Percentiles rank a stretch among this genome's conserved stretches.
phyloP scores from a whole-genome alignment of 2,329 filamentous ascomycete species.

The Diaporthe caulivora region DNA sequence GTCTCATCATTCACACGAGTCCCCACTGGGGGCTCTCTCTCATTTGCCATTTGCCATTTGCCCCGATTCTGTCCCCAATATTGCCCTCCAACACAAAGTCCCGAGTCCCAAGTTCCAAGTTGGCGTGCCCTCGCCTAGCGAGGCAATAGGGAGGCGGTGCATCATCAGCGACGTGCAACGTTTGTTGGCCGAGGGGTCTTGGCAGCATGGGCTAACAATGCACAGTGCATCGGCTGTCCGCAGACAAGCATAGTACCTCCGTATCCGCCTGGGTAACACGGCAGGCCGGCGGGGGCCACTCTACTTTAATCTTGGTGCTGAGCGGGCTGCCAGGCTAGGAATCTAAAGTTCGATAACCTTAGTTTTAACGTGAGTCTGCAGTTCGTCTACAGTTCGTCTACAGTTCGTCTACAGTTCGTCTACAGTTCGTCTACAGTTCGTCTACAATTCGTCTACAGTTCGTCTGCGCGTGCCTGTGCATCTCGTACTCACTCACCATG shows the following conservation, averaged over 20 bases:
- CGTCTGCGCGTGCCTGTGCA: not conserved
- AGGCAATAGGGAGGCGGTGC: conserved; percentile 27
- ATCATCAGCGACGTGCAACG: conserved; percentile 18
- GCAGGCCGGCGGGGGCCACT: not conserved
- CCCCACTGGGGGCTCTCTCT: not conserved
- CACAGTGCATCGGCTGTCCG: conserved; percentile 7
- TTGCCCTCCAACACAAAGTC: conserved; percentile 22
- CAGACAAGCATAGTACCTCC: not conserved
- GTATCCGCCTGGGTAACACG: not conserved
- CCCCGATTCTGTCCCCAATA: conserved; percentile 18
- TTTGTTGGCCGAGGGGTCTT: conserved; percentile 26
- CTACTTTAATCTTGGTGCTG: not conserved
- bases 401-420: too few species aligned
- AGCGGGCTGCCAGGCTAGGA: not conserved
- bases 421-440: too few species aligned
- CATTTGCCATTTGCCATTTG: not conserved
- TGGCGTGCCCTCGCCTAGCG: conserved; percentile 10
- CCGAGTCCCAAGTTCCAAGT: not conserved
- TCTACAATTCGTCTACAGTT: too few species aligned
- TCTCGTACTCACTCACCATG: not conserved
- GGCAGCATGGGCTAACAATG: conserved; percentile 26
- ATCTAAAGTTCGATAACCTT: conserved; percentile 18
- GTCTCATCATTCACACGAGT: conserved; percentile 4
- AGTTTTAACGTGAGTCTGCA: not conserved
- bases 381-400: too few species aligned